Percentiles rank a stretch among this genome's conserved stretches.
Conservation (phyloP, 805 yeast species). For the Kockiozyma suomiensis region DNA sequence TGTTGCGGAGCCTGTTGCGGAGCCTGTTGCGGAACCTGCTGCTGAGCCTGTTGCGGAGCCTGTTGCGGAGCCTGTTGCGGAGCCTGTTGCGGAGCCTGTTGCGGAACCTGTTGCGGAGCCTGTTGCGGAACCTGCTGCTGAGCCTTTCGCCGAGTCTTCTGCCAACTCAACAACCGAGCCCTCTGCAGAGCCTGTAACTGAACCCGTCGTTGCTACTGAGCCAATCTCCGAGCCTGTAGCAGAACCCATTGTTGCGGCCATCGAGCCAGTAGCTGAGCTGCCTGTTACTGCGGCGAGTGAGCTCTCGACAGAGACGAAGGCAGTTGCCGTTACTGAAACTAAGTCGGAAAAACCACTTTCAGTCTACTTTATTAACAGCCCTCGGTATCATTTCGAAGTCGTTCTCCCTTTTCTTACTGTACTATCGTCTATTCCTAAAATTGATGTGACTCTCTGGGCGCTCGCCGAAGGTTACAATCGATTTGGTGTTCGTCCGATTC, state of each 20-base stretch:
- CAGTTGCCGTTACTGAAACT: too few relatives aligned
- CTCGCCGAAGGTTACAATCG: slow-evolving; percentile 12
- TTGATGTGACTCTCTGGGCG: slow-evolving; percentile 23
- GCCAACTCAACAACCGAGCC: not conserved
- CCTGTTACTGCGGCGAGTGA: too few relatives aligned
- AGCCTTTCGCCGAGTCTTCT: too few relatives aligned
- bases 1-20: not conserved
- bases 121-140: not conserved
- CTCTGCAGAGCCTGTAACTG: not conserved
- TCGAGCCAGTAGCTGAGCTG: too few relatives aligned
- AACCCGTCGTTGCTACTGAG: slow-evolving; percentile 12
- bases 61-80: not conserved
- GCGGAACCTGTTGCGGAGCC: not conserved
- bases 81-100: not conserved
- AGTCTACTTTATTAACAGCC: slow-evolving; percentile 27
- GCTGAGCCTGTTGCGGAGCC: not conserved
- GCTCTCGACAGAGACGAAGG: too few relatives aligned
- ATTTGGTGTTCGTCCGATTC: slow-evolving; percentile 18
- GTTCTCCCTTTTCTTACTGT: slow-evolving; percentile 26
- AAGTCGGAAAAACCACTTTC: not conserved
- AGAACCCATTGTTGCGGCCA: too few relatives aligned
- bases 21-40: too few relatives aligned
- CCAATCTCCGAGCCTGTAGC: too few relatives aligned
- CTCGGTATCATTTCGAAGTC: slow-evolving; percentile 31
- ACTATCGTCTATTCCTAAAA: slow-evolving; percentile 13